A percentile compares a stretch with the other conserved stretches of the same genome.
Evolutionary conservation across 78 protist species (phyloP).

Genomic region (Dictyostelium firmibasis): DNA sequence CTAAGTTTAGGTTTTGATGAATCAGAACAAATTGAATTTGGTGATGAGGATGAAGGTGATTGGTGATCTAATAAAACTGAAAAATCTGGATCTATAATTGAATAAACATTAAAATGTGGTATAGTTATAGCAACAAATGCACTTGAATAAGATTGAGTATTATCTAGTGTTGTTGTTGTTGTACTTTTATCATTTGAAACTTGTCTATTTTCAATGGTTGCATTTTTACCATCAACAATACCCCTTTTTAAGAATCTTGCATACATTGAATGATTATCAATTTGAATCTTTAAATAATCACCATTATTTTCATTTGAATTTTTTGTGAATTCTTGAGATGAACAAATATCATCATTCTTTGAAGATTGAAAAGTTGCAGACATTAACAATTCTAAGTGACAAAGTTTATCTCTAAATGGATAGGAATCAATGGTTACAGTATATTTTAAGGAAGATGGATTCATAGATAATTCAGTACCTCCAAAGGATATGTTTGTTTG

Average conservation of each 20-base stretch:
- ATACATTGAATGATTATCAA: not conserved
- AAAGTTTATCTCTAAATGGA: not conserved
- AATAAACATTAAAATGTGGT: not conserved
- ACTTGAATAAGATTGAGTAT: too few species aligned
- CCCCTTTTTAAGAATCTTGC: constrained; percentile 9
- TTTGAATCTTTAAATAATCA: not conserved
- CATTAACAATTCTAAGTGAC: constrained; percentile 14
- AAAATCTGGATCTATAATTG: constrained; percentile 31
- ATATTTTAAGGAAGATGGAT: constrained; percentile 24
- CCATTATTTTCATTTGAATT: not conserved
- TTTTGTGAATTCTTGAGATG: not conserved
- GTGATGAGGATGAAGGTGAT: not conserved
- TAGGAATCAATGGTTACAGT: not conserved
- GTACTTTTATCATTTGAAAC: not conserved
- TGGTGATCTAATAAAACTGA: not conserved
- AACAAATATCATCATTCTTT: not conserved
- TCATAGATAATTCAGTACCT: not conserved
- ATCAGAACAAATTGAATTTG: not conserved
- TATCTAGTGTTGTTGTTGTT: too few species aligned
- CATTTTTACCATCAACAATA: not conserved
- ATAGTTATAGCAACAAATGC: not conserved
- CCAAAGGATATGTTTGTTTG: constrained; percentile 16
- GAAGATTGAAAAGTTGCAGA: not conserved
- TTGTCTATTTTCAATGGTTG: not conserved
- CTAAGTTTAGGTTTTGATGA: not conserved